Conservation (phyloP, 2,329 filamentous ascomycete genomes). For the Clonostachys chloroleuca region DNA sequence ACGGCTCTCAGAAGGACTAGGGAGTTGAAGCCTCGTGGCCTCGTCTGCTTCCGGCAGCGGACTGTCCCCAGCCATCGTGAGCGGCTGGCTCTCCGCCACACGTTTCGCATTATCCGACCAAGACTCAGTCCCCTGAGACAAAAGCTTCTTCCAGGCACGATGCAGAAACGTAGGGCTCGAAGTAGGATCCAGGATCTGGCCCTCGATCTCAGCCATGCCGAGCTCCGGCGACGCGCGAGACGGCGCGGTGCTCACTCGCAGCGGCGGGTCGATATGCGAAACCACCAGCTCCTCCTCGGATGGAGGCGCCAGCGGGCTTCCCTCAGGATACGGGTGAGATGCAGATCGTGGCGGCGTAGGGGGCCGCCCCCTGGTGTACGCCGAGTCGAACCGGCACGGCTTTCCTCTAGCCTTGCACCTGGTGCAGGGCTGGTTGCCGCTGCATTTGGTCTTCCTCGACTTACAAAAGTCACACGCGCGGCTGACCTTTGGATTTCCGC, state of each 20-base stretch:
- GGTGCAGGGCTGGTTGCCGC: constrained; percentile 20
- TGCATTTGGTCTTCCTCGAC: constrained; percentile 16
- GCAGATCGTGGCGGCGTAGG: constrained; percentile 24
- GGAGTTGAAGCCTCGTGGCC: constrained; percentile 24
- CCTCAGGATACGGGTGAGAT: constrained; percentile 6
- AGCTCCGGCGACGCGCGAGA: constrained; percentile 34
- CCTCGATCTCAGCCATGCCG: constrained; percentile 42
- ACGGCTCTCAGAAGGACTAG: constrained; percentile 29
- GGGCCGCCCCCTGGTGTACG: constrained; percentile 23
- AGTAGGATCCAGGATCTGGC: constrained; percentile 46
- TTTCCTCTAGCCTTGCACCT: constrained; percentile 19
- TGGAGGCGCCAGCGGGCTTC: not conserved
- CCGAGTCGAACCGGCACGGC: constrained; percentile 20
- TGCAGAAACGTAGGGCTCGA: constrained; percentile 49
- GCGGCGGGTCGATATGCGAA: too few species aligned
- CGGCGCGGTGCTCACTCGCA: too few species aligned
- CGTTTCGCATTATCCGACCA: constrained; percentile 13
- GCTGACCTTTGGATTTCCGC: constrained; percentile 18
- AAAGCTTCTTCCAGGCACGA: constrained; percentile 44
- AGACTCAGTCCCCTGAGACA: constrained; percentile 28
- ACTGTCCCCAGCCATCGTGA: constrained; percentile 45
- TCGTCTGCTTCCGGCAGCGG: constrained; percentile 30
- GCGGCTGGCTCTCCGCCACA: constrained; percentile 30
- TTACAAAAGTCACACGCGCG: constrained; percentile 22
- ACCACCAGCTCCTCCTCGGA: not conserved